Percentiles rank a stretch among this genome's conserved stretches.
These are phyloP conservation scores for Lachnellula arida DNA, from an alignment of 2,329 filamentous ascomycete genomes.

Conservation along the genomic window DNA sequence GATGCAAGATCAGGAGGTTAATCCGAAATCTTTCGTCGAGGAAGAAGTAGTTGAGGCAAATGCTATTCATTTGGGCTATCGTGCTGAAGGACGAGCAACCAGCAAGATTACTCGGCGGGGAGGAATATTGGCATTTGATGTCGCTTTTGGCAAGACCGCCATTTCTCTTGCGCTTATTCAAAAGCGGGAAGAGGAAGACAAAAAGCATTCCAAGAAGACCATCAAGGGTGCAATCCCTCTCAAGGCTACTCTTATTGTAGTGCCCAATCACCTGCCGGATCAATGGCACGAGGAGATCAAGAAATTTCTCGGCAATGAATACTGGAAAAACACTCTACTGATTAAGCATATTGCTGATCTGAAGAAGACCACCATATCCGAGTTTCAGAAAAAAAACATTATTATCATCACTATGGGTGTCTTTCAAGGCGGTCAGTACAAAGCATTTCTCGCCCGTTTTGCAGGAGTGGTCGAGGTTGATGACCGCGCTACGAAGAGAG, in stretches of 20 bases:
- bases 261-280: constrained; percentile 47
- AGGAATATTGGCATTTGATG: constrained; percentile 58
- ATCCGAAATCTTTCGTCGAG: constrained; percentile 43
- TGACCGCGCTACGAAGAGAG: constrained; percentile 37
- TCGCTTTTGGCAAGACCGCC: constrained; percentile 64
- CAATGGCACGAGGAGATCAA: constrained; percentile 55
- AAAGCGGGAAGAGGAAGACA: constrained; percentile 33
- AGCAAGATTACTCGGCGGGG: constrained; percentile 43
- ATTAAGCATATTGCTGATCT: constrained; percentile 40
- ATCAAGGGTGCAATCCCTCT: constrained; percentile 30
- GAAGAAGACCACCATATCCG: constrained; percentile 36
- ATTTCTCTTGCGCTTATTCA: constrained; percentile 53
- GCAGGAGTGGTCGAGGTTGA: constrained; percentile 35
- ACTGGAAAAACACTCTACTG: constrained; percentile 34
- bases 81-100: constrained; percentile 49
- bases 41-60: constrained; percentile 53
- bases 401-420: constrained; percentile 51
- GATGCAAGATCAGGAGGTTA: constrained; percentile 55
- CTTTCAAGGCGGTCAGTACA: constrained; percentile 44
- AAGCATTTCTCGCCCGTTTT: constrained; percentile 44
- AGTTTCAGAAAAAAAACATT: constrained; percentile 47
- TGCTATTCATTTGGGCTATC: constrained; percentile 48
- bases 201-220: background rate
- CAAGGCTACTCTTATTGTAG: constrained; percentile 56
- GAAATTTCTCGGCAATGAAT: constrained; percentile 36